phyloP scores from a whole-genome alignment of 1,284 basidiomycete species.

The Laetiporus sulphureus region DNA sequence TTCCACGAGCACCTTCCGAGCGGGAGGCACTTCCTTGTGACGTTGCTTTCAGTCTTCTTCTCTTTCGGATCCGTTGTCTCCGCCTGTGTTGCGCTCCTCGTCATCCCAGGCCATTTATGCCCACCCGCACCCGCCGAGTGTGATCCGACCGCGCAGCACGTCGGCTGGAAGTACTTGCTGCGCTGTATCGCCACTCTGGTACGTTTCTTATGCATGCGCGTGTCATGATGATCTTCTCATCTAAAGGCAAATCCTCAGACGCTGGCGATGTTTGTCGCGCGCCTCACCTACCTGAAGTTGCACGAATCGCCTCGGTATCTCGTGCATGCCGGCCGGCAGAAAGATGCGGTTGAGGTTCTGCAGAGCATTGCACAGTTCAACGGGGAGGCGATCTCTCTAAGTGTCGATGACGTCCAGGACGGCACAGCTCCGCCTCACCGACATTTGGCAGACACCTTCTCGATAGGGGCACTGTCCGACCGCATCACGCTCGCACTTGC shows the following conservation, averaged over 20 bases:
- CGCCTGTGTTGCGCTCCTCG: conserved; percentile 69
- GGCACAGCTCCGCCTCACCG: no score
- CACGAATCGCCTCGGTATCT: conserved; percentile 93
- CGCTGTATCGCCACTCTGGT: conserved; percentile 67
- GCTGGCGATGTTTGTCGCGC: conserved; percentile 76
- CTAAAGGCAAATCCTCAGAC: no score
- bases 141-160: conserved; percentile 63
- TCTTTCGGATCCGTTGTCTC: conserved; percentile 85
- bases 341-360: conserved; percentile 78
- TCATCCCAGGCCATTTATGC: conserved; percentile 79
- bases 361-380: conserved; percentile 83
- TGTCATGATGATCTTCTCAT: no score
- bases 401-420: conserved; percentile 59
- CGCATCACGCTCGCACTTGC: conserved; percentile 73
- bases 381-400: conserved; percentile 60
- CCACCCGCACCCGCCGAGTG: conserved; percentile 42
- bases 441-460: no score
- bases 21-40: conserved; percentile 88
- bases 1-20: conserved; percentile 93
- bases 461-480: conserved; percentile 65
- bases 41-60: conserved; percentile 92
- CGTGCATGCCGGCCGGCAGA: conserved; percentile 74
- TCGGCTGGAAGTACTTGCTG: conserved; percentile 85
- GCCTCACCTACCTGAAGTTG: conserved; percentile 85
- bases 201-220: no score